phyloP scores from a whole-genome alignment of 495 filamentous ascomycete species.

The Corynascus novoguineensis region DNA sequence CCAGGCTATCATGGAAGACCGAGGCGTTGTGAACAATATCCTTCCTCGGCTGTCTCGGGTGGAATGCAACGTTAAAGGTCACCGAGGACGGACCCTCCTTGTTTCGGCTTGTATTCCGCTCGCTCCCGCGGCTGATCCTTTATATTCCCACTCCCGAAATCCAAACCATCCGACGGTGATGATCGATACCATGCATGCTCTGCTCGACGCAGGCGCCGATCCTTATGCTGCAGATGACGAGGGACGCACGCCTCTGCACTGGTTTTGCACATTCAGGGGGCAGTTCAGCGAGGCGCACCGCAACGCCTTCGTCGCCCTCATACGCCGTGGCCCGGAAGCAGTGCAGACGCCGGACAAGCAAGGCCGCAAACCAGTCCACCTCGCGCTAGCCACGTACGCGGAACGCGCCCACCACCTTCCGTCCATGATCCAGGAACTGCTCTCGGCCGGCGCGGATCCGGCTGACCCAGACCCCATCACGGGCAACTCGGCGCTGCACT shows the following conservation, averaged over 20 bases:
- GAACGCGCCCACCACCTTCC: neutral
- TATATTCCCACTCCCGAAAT: no score
- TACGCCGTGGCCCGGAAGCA: neutral
- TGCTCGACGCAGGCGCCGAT: conserved; percentile 1
- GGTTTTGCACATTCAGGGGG: conserved; percentile 1
- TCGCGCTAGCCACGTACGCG: conserved; percentile 1
- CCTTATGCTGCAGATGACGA: conserved; percentile 4
- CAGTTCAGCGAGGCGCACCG: neutral
- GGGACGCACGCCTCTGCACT: conserved; percentile 16
- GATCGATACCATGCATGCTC: neutral
- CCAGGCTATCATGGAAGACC: conserved; percentile 9
- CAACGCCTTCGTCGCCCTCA: conserved; percentile 1
- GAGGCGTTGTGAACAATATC: neutral
- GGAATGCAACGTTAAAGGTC: conserved; percentile 3
- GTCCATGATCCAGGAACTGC: neutral
- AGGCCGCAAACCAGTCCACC: neutral
- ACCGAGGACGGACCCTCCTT: conserved; percentile 7
- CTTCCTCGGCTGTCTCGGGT: neutral
- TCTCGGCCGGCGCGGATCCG: conserved; percentile 3
- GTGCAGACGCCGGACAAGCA: neutral
- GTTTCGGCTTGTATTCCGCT: conserved; percentile 2
- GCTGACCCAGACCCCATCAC: neutral
- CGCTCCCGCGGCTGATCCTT: neutral
- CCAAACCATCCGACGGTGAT: neutral
- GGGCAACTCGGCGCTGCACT: conserved; percentile 9